These are phyloP conservation scores for Penicillium digitatum DNA, from an alignment of 2,329 filamentous ascomycete species.

Conservation along the genomic window DNA sequence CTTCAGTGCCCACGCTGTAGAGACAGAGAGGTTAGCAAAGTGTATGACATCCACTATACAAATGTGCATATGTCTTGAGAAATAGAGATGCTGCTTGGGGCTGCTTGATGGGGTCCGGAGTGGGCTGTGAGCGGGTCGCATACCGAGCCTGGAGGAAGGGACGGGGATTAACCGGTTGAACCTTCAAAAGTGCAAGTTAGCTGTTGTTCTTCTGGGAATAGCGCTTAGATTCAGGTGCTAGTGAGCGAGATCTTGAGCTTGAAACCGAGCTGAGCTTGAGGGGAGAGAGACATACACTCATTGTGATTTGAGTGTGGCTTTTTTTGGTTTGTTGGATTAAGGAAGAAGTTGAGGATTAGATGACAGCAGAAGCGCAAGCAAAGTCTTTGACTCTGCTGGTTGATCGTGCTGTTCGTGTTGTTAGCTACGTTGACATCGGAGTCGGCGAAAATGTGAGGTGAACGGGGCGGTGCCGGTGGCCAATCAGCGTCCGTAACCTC, in stretches of 20 bases:
- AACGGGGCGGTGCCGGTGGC: conserved; percentile 10
- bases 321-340: background rate
- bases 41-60: background rate
- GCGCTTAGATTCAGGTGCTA: background rate
- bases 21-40: background rate
- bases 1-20: conserved; percentile 75
- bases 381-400: conserved; percentile 2
- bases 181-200: conserved; percentile 46
- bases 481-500: background rate
- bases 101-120: background rate
- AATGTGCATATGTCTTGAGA: background rate
- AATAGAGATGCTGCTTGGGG: background rate
- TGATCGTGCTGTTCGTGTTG: conserved; percentile 14
- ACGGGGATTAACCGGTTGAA: conserved; percentile 93
- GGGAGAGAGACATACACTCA: conserved; percentile 31
- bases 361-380: background rate
- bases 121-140: conserved; percentile 35
- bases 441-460: conserved; percentile 36
- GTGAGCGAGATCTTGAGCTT: conserved; percentile 8
- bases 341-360: background rate
- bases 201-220: background rate
- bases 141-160: conserved; percentile 93
- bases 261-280: background rate
- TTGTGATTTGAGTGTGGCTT: conserved; percentile 15
- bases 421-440: conserved; percentile 13